These are phyloP conservation scores for Trichophyton equinum DNA, from an alignment of 2,329 filamentous ascomycete genomes.

Conservation along the genomic window DNA sequence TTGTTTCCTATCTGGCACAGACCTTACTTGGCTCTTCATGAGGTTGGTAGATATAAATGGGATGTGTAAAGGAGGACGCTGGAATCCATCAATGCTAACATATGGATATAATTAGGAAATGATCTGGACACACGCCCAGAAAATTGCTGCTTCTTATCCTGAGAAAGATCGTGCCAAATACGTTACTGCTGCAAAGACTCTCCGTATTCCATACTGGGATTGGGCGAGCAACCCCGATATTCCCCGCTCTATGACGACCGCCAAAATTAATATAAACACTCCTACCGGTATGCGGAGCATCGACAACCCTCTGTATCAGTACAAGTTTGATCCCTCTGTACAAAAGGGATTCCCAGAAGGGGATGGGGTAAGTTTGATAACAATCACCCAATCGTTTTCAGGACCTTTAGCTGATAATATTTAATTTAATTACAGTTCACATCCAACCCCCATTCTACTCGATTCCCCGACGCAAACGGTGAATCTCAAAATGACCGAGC, in stretches of 20 bases:
- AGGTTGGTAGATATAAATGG: constrained; percentile 31
- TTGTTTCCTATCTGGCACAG: constrained; percentile 76
- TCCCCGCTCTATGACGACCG: constrained; percentile 27
- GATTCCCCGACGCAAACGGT: constrained; percentile 13
- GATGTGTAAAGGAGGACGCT: not conserved
- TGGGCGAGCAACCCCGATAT: constrained; percentile 30
- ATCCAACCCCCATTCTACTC: constrained; percentile 9
- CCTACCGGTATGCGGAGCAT: constrained; percentile 29
- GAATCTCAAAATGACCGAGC: constrained; percentile 11
- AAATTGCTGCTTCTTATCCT: constrained; percentile 31
- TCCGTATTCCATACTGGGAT: constrained; percentile 41
- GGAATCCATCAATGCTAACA: not conserved
- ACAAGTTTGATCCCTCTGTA: constrained; percentile 21
- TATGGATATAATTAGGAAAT: constrained; percentile 21
- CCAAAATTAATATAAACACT: constrained; percentile 33
- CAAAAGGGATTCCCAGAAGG: constrained; percentile 15
- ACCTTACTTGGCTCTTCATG: constrained; percentile 56
- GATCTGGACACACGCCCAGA: constrained; percentile 28
- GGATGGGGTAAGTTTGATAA: constrained; percentile 10
- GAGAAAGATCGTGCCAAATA: constrained; percentile 39
- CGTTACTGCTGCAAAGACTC: constrained; percentile 26
- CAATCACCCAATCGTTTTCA: not conserved
- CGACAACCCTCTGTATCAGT: constrained; percentile 36
- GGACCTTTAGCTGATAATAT: not conserved
- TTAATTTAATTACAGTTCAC: constrained; percentile 5